Evolutionary conservation across 495 filamentous ascomycete genomes (phyloP), one percentile per base, ranked within the genome.

Genomic region (Lasiosphaeriaceae sp.): DNA sequence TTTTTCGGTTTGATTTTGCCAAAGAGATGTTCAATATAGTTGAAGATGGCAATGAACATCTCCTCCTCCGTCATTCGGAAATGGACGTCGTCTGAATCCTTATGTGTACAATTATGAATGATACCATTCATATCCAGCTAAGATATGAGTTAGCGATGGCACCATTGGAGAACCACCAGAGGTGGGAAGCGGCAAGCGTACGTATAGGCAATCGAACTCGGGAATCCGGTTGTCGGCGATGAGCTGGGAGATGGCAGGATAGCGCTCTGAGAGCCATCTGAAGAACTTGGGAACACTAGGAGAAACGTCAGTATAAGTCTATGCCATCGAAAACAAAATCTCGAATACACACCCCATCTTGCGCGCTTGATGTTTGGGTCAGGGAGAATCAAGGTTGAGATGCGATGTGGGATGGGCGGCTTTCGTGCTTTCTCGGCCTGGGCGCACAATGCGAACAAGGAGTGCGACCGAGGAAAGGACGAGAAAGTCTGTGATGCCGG

Each of bases 31-130:
- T 99, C 95, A 59, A 99, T 97, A 69, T 99, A 99, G 75, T 97
- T 97, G 82, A 99, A 99, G 58, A 99, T 99, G 21, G 90, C 88
- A 59, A 97, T 97, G 71, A 97, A 97, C 92, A 97, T 97, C 71
- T 96, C 87, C 68, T 97, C 95, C 69, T 99, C 95, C 47, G 86
- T 90, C 80, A 99, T 88, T 49, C 93, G 91, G 66, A 92, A 93
- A 0, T 88, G 92, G 2, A 92, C 84, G 58, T 91, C 91, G 52
- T 89, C 90, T 11, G 89, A 87, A 66, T 99, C 94, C 55, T 89
- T 96, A 76, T 99, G 95, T 53, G 95, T 97, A 70, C 95, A 99
- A 70, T 99, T 99, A 70, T 99, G 95, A 64, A 99, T 97, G 70
- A 99, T 99, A 58, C 94, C 95, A 71, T 99, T 97, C 95, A 97